A percentile compares a stretch with the other conserved stretches of the same genome.
Conservation (phyloP, 2,329 filamentous ascomycete species). For the Cucurbitaria berberidis region DNA sequence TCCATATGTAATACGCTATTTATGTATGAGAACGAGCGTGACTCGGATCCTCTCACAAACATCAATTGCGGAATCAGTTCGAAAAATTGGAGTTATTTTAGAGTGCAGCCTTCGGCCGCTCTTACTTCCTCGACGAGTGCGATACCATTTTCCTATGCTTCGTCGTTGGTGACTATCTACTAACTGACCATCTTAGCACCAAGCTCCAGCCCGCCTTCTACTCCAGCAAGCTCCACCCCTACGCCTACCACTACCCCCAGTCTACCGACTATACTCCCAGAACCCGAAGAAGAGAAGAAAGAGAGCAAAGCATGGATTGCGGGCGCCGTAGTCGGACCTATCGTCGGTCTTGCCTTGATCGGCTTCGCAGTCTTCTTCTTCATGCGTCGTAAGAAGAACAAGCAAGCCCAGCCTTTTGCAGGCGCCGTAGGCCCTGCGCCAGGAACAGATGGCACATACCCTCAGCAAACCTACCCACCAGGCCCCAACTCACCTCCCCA, state of each 20-base stretch:
- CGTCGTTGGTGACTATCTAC: not conserved
- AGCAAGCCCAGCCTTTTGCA: conserved; percentile 2
- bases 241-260: conserved; percentile 1
- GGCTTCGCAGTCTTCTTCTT: conserved; percentile 22
- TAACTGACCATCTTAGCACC: not conserved
- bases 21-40: conserved; percentile 30
- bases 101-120: conserved; percentile 19
- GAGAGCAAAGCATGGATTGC: conserved; percentile 40
- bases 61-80: conserved; percentile 30
- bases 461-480: conserved; percentile 8
- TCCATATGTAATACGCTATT: conserved; percentile 35
- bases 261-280: not conserved
- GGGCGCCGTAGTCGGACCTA: conserved; percentile 34
- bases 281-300: conserved; percentile 11
- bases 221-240: not conserved
- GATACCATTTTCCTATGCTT: not conserved
- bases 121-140: conserved; percentile 10
- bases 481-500: conserved; percentile 14
- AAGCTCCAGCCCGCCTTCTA: not conserved
- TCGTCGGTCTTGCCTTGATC: conserved; percentile 30
- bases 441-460: conserved; percentile 8
- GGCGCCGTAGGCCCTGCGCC: conserved; percentile 4
- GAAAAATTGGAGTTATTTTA: conserved; percentile 33
- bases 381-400: conserved; percentile 27
- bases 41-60: conserved; percentile 30